These are phyloP conservation scores for Penicillium malachiteum DNA, from an alignment of 495 filamentous ascomycete genomes.

Conservation along the genomic window DNA sequence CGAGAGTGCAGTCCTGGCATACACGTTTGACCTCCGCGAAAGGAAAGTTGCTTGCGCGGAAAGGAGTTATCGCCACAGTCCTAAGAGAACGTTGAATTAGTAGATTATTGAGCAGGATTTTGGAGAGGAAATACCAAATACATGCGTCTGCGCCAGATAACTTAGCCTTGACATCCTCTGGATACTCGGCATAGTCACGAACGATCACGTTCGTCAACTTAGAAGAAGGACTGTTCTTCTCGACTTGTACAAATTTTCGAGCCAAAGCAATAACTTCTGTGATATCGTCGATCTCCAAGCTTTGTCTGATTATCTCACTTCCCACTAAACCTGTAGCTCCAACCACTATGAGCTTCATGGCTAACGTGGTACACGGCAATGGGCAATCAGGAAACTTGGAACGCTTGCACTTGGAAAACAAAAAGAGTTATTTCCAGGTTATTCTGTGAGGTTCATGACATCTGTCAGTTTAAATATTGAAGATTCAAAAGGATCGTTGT, in stretches of 20 bases:
- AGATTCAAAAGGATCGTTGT: not conserved
- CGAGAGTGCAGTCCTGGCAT: constrained; percentile 42
- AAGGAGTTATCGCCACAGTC: constrained; percentile 42
- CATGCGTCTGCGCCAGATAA: constrained; percentile 49
- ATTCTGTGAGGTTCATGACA: no score
- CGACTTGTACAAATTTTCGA: constrained; percentile 32
- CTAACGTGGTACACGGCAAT: not conserved
- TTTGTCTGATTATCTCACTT: constrained; percentile 45
- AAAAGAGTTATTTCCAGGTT: no score
- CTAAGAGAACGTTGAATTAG: not conserved
- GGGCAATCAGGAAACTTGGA: no score
- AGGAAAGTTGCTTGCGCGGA: constrained; percentile 28
- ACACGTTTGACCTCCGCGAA: constrained; percentile 42
- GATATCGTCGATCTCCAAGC: constrained; percentile 34
- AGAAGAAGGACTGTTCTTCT: constrained; percentile 23
- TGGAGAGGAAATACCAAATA: constrained; percentile 42
- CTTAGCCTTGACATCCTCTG: constrained; percentile 37
- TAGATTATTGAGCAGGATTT: not conserved
- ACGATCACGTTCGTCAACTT: constrained; percentile 43
- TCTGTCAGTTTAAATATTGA: no score
- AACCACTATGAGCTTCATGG: constrained; percentile 54
- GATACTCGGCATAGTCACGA: constrained; percentile 43
- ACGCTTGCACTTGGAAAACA: no score
- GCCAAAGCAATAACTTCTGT: constrained; percentile 43
- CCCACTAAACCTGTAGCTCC: constrained; percentile 51